A percentile compares a stretch with the other conserved stretches of the same genome.
Conservation (phyloP, 345 rosid genomes). For the Syzygium aromaticum region DNA sequence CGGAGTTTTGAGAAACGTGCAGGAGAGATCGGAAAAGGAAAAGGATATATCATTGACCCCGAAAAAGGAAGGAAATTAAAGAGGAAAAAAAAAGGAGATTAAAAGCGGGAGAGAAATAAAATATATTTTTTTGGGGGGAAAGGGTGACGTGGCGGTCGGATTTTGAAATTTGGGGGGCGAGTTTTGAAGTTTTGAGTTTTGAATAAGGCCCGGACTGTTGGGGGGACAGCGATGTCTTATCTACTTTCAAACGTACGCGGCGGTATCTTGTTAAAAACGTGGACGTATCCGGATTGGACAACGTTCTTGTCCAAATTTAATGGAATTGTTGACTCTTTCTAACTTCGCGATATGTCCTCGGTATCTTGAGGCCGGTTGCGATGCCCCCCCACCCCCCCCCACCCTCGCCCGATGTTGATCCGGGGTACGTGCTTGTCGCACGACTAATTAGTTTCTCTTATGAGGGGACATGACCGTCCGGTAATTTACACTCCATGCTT, state of each 20-base stretch:
- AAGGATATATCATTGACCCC: not conserved
- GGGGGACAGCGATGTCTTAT: not conserved
- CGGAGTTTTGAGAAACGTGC: not conserved
- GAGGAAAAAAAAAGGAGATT: not conserved
- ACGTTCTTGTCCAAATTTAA: no score
- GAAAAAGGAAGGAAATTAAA: not conserved
- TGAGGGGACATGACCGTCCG: fast-evolving
- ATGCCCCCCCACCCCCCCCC: no score
- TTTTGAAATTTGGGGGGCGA: not conserved
- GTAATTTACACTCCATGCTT: no score
- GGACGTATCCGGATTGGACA: no score
- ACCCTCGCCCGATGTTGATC: no score
- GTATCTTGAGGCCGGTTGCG: no score
- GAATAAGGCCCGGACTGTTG: not conserved
- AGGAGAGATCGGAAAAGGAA: not conserved
- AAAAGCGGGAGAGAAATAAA: not conserved
- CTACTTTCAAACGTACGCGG: not conserved
- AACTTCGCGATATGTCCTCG: no score
- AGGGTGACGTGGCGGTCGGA: not conserved
- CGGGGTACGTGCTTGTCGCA: no score
- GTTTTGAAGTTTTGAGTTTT: not conserved
- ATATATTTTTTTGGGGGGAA: not conserved
- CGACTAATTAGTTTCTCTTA: no score
- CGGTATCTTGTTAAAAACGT: no score
- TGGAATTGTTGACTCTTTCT: no score